Conservation (phyloP, 2,329 filamentous ascomycete species). For the Keithomyces neogunnii region DNA sequence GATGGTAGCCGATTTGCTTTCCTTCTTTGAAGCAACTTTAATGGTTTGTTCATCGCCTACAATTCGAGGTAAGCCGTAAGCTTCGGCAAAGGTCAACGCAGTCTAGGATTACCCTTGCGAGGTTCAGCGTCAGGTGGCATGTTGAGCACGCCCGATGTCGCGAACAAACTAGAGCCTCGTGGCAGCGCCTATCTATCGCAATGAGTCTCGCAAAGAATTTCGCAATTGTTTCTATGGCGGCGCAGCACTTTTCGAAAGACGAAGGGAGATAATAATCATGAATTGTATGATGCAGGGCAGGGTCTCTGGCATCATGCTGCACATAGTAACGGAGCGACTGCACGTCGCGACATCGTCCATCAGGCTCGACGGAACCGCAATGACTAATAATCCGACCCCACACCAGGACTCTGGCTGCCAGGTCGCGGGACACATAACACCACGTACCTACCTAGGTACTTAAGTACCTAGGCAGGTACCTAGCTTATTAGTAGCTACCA, state of each 20-base stretch:
- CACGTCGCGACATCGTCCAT: too few species aligned
- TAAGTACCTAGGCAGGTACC: too few species aligned
- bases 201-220: background rate
- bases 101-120: conserved; percentile 20
- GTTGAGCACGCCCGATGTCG: background rate
- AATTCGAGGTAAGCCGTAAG: background rate
- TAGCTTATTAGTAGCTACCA: too few species aligned
- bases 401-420: too few species aligned
- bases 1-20: conserved; percentile 40
- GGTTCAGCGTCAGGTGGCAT: conserved; percentile 15
- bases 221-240: background rate
- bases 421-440: too few species aligned
- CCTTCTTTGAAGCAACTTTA: conserved; percentile 53
- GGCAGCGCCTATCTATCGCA: background rate
- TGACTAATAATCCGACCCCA: conserved; percentile 6
- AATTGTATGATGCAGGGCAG: background rate
- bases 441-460: too few species aligned
- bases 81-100: background rate
- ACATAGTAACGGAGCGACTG: background rate
- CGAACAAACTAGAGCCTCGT: background rate
- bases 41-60: conserved; percentile 41
- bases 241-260: background rate
- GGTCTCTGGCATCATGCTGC: background rate
- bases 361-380: background rate
- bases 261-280: background rate